These are phyloP conservation scores for Aspergillus sclerotialis DNA, from an alignment of 2,329 filamentous ascomycete species.

Conservation along the genomic window DNA sequence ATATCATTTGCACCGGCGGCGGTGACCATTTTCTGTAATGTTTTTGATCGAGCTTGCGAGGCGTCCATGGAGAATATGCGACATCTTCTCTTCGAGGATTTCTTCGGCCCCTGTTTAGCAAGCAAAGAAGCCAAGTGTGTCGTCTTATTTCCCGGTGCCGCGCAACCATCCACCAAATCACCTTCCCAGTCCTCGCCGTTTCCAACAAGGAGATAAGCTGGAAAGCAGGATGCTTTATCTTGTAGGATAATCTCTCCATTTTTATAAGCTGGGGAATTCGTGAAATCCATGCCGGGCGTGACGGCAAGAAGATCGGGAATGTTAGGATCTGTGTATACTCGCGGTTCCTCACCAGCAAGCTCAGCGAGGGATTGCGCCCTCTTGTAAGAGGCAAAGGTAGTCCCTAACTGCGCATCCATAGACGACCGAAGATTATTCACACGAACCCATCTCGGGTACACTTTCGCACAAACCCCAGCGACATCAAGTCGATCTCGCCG, in stretches of 20 bases:
- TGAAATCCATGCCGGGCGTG: constrained; percentile 64
- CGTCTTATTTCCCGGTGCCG: constrained; percentile 95
- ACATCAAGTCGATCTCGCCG: constrained; percentile 39
- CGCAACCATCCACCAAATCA: constrained; percentile 84
- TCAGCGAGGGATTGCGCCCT: constrained; percentile 51
- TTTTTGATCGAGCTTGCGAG: constrained; percentile 54
- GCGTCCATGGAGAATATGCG: constrained; percentile 47
- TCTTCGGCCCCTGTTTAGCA: constrained; percentile 18
- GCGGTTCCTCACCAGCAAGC: constrained; percentile 43
- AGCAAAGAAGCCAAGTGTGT: constrained; percentile 82
- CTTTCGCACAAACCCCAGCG: constrained; percentile 18
- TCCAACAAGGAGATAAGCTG: constrained; percentile 72
- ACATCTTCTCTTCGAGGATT: constrained; percentile 20
- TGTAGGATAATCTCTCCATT: constrained; percentile 79
- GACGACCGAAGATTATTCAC: constrained; percentile 72
- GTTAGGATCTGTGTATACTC: constrained; percentile 65
- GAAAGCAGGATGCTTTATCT: constrained; percentile 96
- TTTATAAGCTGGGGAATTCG: constrained; percentile 65
- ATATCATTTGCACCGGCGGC: constrained; percentile 62
- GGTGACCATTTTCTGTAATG: constrained; percentile 75
- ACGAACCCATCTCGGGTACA: constrained; percentile 84
- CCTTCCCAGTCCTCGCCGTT: constrained; percentile 48
- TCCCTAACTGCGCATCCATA: constrained; percentile 63
- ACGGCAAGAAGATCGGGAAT: constrained; percentile 79
- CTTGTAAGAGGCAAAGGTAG: constrained; percentile 62